Evolutionary conservation across 306 rosid species (phyloP).

Genomic region (Vigna mungo): DNA sequence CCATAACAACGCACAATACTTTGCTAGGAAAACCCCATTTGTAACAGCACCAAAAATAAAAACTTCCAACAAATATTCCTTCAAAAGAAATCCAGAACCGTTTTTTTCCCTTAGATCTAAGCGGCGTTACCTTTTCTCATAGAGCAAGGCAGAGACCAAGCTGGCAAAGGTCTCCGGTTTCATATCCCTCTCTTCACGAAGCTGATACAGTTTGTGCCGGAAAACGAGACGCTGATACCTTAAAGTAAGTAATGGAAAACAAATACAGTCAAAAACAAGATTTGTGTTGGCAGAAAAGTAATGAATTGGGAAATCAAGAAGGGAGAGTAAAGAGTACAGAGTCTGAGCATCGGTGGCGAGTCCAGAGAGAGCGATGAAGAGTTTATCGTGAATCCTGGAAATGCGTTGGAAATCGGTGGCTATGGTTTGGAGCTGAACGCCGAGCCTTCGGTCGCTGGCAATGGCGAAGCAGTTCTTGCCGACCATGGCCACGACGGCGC

Average conservation of each 20-base stretch:
- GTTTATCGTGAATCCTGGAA: constrained; percentile 72
- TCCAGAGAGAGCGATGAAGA: constrained; percentile 90
- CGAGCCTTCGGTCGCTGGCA: constrained; percentile 95
- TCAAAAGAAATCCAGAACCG: not conserved
- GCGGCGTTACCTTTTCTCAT: constrained; percentile 77
- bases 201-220: constrained; percentile 88
- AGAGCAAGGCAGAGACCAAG: constrained; percentile 81
- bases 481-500: constrained; percentile 95
- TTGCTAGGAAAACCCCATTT: not conserved
- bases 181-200: constrained; percentile 93
- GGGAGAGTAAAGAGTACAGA: constrained; percentile 42
- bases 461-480: constrained; percentile 98
- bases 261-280: not conserved
- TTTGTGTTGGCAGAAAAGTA: no score
- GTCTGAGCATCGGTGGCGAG: constrained; percentile 98
- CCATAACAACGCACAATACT: not conserved
- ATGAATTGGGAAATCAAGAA: not conserved
- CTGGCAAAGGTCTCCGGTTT: constrained; percentile 94
- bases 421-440: constrained; percentile 95
- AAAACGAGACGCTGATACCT: constrained; percentile 85
- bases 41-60: not conserved
- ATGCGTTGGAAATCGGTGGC: constrained; percentile 97
- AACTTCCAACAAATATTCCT: not conserved
- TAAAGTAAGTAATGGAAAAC: not conserved
- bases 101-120: not conserved